Percentiles rank a stretch among this genome's conserved stretches.
Conservation (phyloP, 352 stramenopile genomes). For the Phytophthora fragariae region DNA sequence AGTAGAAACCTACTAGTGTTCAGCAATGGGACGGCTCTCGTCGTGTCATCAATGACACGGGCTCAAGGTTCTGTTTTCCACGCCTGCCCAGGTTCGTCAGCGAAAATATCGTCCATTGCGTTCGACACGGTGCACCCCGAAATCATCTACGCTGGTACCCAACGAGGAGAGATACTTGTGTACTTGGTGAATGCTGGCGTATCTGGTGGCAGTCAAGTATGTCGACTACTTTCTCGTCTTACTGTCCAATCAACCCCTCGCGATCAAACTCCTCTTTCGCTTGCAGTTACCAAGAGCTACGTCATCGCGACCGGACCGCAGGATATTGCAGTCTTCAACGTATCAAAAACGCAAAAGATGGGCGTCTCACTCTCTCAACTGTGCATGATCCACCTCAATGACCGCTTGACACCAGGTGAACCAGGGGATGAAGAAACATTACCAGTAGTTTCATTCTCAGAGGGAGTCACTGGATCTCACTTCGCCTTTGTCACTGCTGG, state of each 20-base stretch:
- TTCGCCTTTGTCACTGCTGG: slow-evolving; percentile 22
- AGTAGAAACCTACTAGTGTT: slow-evolving; percentile 56
- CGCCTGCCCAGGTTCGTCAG: slow-evolving; percentile 49
- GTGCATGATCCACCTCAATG: slow-evolving; percentile 5
- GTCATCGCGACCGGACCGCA: slow-evolving; percentile 26
- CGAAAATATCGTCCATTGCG: slow-evolving; percentile 43
- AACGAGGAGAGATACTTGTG: slow-evolving; percentile 53
- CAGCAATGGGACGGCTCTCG: slow-evolving; percentile 36
- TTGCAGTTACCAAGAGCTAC: slow-evolving; percentile 29
- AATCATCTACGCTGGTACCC: slow-evolving; percentile 59
- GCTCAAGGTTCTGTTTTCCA: slow-evolving; percentile 40
- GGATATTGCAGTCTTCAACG: slow-evolving; percentile 33
- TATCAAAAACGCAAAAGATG: slow-evolving; percentile 21
- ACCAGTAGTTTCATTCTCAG: slow-evolving; percentile 35
- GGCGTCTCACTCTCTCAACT: slow-evolving; percentile 17
- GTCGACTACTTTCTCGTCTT: slow-evolving; percentile 29
- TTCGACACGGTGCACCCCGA: slow-evolving; percentile 52
- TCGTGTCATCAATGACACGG: slow-evolving; percentile 45
- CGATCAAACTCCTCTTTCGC: slow-evolving; percentile 1
- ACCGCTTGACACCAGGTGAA: neutral
- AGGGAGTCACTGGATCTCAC: slow-evolving; percentile 36
- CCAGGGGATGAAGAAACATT: neutral
- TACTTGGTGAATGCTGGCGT: slow-evolving; percentile 32
- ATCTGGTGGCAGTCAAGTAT: slow-evolving; percentile 5
- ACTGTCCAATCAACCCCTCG: slow-evolving; percentile 3